Conservation (phyloP, 306 rosid genomes). For the Lagenaria siceraria region DNA sequence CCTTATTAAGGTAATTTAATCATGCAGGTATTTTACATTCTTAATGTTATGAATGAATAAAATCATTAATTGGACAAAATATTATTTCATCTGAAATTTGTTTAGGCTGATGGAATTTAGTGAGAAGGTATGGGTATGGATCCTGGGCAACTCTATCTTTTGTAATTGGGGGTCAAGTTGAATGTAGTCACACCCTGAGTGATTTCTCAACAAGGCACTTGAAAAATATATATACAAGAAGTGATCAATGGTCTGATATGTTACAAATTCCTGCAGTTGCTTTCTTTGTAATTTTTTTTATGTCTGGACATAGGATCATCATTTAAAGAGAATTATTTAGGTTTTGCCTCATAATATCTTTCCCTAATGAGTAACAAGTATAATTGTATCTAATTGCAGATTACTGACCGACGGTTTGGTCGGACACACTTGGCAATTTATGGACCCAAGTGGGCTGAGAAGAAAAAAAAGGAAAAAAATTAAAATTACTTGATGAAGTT, state of each 20-base stretch:
- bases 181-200: background rate
- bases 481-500: constrained; percentile 2
- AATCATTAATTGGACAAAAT: background rate
- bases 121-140: background rate
- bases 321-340: background rate
- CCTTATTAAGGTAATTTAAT: constrained; percentile 63
- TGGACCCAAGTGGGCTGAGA: constrained; percentile 92
- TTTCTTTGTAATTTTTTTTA: background rate
- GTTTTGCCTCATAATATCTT: background rate
- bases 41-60: background rate
- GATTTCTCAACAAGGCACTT: background rate
- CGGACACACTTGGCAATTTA: constrained; percentile 79
- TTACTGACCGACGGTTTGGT: constrained; percentile 77
- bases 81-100: background rate
- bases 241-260: background rate
- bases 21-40: background rate
- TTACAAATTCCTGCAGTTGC: background rate
- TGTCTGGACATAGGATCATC: background rate
- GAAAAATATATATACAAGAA: background rate
- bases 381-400: constrained; percentile 28
- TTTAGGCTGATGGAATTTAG: background rate
- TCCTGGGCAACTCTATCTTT: background rate
- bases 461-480: constrained; percentile 34
- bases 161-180: background rate
- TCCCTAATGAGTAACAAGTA: constrained; percentile 6